Base-by-base conservation (phyloP, 805 yeast genomes). In the Ogataea methylovora region DNA sequence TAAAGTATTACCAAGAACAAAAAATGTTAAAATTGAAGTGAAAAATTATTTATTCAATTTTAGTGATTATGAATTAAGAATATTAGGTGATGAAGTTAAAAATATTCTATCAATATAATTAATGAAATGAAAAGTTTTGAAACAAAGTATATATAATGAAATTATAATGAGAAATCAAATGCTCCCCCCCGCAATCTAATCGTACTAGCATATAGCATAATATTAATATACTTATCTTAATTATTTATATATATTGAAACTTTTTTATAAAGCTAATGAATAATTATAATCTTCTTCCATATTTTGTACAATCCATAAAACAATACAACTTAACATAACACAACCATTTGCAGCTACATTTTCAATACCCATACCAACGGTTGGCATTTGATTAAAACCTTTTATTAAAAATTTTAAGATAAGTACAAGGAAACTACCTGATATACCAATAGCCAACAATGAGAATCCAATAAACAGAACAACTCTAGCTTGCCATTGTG, bases 281-380 rank as follows among this genome's bases (percentile, higher is more conserved):
- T 92, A 90, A 42, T 94, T 83, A 60, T 88, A 90, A 58, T 90
- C 97, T 52, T 92, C 97, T 57, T 92, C 97, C 39, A 87, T 79
- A 56, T 87, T 92, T 56, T 90, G 97, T 16, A 95, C 86, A 35
- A 90, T 65, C 98, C 98, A 92, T 48, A 92, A 64, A 8, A 80
- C 68, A 30, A 85, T 76, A 58, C 97, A 88, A 63, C 97, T 86
- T 47, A 85, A 61, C 86, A 90, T 83, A 24, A 90, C 75, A 41
- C 81, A 67, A 7, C 75, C 72, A 49, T 88, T 86, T 29, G 85
- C 78, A 16, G 82, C 71, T 27, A 92, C 88, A 59, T 90, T 90
- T 38, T 85, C 78, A 16, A 86, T 72, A 13, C 97, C 98, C 95
- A 92, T 87, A 4, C 92, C 90, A 35, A 90, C 69, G 1, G 96